Base-by-base conservation (phyloP, 768 basidiomycete species). In the Rhodosporidiobolus odoratus region DNA sequence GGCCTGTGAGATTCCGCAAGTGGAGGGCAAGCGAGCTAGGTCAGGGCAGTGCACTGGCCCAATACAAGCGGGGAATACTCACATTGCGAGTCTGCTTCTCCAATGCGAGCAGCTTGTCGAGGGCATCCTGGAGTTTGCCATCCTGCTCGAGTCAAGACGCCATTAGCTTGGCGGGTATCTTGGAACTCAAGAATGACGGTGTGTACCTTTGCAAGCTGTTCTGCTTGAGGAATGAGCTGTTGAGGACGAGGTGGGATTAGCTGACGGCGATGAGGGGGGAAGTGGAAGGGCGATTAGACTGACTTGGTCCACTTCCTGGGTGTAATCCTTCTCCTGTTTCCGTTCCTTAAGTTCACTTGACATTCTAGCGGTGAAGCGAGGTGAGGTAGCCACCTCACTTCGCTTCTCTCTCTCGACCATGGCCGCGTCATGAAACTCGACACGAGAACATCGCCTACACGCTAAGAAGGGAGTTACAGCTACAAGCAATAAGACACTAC, bases 51-150 rank as follows among this genome's bases (percentile, higher is more conserved):
- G 23, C n/a, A n/a, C 30, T 43, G 43, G 32, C 19, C 19, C 27
- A 17, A 3, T 50, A 32, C 43, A 53, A 30, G 27, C 21, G 10
- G 19, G 5, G 27, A 53, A 32, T 57, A 81, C 86, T 53, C 66
- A 91, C 96, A 82, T 97, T 98, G 83, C 96, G 85, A 4, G 95
- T 89, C 80, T 96, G 94, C 81, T 98, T 98, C 82, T 99, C 96
- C 9, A 98, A 83, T 2, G 82, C 81, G 66, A 93, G 84, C 66
- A 98, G 86, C 82, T 90, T 92, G 81, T 99, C 95, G 40, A 97
- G 82, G 32, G 88, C 91, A 38, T 91, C 89, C 78, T 91, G 86
- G 57, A 92, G 83, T 80, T 87, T 30, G 75, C 84, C 74, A 72
- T 93, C 93, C 85, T 90, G 66, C 43, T 17, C 4, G 38, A 17